Base-by-base conservation (phyloP, 768 basidiomycete genomes). In the Lactifluus echinatus region DNA sequence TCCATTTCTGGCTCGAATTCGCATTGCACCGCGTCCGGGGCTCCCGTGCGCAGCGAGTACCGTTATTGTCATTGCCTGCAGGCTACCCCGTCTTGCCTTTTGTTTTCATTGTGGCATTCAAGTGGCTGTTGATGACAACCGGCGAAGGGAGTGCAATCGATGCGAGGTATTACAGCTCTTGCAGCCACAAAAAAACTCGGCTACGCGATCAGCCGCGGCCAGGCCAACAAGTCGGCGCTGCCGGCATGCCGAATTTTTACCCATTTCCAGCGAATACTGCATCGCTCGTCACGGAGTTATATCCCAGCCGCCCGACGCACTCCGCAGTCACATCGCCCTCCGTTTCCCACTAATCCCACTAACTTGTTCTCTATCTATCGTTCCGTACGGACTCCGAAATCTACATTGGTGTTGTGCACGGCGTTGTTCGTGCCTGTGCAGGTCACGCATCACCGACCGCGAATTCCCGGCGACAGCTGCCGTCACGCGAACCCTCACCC, bases 391-490 rank as follows among this genome's bases (percentile, higher is more conserved):
- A 8, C 53, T 29, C 46, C 40, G 23, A 55, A 40, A 48, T n/a
- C 48, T 26, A 42, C 33, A 33, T 34, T 4, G 39, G 42, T n/a
- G 23, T 31, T 34, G 56, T 23, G 15, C 15, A 31, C 26, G n/a
- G 5, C 43, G 19, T 51, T 40, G 36, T 52, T 36, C 24, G 50
- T 46, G 21, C 50, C 56, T 47, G 48, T 44, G 33, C 36, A 55
- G 26, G 47, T 45, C 58, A 45, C 39, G 11, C 36, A 37, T 50
- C 47, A 45, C 31, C 58, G 42, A 17, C 58, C 53, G 53, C 40
- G 33, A 54, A 50, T 50, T 50, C 43, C 58, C 58, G 58, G 26
- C 42, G 58, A 59, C 58, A 59, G 48, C 40, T 59, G 58, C 53
- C 58, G 28, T 59, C 58, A 59, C 48, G 58, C 42, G 48, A 42